Percentiles rank a stretch among this genome's conserved stretches.
Evolutionary conservation across 495 filamentous ascomycete genomes (phyloP).

Genomic region (Penicillium turbatum): DNA sequence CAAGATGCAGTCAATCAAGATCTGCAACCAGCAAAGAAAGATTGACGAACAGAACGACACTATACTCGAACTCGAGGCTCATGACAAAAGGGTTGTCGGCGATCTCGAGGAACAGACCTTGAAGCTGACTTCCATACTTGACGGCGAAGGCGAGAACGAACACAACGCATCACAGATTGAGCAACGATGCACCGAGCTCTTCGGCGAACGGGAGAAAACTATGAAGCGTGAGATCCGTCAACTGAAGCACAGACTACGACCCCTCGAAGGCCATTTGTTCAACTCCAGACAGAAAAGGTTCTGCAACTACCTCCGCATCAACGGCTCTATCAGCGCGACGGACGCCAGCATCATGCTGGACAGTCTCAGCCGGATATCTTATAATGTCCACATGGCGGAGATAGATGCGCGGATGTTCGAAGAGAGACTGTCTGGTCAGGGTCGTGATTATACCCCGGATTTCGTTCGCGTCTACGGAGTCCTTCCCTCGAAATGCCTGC

Average conservation of each 20-base stretch:
- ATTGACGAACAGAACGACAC: neutral
- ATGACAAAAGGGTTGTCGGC: neutral
- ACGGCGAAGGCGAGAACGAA: neutral
- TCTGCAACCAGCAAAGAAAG: neutral
- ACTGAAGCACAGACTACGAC: neutral
- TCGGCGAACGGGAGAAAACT: neutral
- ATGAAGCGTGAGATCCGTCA: neutral
- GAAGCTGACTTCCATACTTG: neutral
- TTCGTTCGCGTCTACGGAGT: neutral
- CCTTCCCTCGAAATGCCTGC: neutral
- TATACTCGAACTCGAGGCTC: neutral
- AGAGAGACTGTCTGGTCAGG: neutral
- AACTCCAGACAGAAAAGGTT: neutral
- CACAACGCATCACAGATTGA: neutral
- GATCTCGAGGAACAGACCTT: neutral
- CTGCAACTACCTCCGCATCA: neutral
- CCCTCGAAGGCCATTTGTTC: neutral
- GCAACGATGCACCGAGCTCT: neutral
- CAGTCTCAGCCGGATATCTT: neutral
- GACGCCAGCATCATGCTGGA: neutral
- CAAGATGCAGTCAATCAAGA: neutral
- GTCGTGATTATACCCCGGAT: neutral
- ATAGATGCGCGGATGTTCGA: neutral
- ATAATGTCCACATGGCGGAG: neutral
- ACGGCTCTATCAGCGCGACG: neutral